phyloP scores from a whole-genome alignment of 768 basidiomycete genomes.

The Lactarius akahatsu region DNA sequence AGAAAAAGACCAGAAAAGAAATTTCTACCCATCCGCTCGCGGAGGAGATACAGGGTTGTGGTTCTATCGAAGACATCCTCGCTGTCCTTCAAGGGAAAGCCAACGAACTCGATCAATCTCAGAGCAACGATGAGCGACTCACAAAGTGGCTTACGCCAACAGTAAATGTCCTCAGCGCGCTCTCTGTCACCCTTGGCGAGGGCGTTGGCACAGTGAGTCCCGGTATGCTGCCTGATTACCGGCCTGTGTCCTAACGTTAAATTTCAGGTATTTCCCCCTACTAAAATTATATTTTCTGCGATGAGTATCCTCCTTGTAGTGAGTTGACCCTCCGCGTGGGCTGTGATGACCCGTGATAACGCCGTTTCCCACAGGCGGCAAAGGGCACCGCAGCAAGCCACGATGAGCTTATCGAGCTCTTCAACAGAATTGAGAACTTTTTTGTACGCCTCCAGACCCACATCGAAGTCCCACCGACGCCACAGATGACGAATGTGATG shows the following conservation, averaged over 20 bases:
- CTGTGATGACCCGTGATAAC: not conserved
- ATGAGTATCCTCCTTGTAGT: not conserved
- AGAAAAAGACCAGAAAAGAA: not conserved
- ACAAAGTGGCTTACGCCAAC: not conserved
- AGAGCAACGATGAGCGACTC: not conserved
- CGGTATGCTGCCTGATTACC: not conserved
- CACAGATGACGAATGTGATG: not conserved
- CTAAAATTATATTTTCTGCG: not conserved
- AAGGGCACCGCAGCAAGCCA: not conserved
- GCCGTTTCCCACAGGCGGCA: not conserved
- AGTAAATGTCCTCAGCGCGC: not conserved
- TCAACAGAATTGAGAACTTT: not conserved
- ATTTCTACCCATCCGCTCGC: not conserved
- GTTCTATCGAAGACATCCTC: conserved; percentile 2
- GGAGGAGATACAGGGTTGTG: not conserved
- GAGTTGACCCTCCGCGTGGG: not conserved
- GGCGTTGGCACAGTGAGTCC: not conserved
- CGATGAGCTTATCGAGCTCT: not conserved
- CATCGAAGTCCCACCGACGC: not conserved
- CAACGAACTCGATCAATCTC: not conserved
- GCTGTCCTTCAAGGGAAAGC: not conserved
- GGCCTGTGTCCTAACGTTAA: not conserved
- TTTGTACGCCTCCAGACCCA: not conserved
- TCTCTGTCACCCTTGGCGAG: not conserved
- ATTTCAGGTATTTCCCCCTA: not conserved